Conservation (phyloP, 805 yeast genomes). For the Kregervanrija delftensis region DNA sequence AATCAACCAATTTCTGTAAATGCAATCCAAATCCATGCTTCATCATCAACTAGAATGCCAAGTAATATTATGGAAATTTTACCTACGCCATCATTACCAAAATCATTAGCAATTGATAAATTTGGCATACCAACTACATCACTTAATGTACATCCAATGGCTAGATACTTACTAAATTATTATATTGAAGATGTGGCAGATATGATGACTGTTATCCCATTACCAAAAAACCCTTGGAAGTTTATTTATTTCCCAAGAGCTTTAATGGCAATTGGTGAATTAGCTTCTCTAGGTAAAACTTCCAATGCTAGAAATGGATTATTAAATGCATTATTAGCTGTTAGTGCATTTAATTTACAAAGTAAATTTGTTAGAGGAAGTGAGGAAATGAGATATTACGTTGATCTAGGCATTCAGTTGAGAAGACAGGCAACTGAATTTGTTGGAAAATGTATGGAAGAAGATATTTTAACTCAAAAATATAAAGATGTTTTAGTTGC, state of each 20-base stretch:
- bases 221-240: constrained; percentile 81
- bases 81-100: constrained; percentile 35
- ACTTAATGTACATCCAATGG: constrained; percentile 57
- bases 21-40: constrained; percentile 25
- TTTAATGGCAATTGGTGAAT: constrained; percentile 72
- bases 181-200: constrained; percentile 75
- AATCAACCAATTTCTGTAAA: constrained; percentile 23
- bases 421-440: constrained; percentile 70
- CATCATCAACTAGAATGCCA: constrained; percentile 40
- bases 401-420: constrained; percentile 65
- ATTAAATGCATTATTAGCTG: constrained; percentile 72
- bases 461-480: constrained; percentile 49
- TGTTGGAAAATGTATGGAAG: constrained; percentile 50
- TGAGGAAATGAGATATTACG: constrained; percentile 59
- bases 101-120: constrained; percentile 33
- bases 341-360: constrained; percentile 73
- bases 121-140: constrained; percentile 54
- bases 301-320: constrained; percentile 72
- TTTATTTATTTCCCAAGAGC: constrained; percentile 83
- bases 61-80: constrained; percentile 45
- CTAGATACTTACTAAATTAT: constrained; percentile 65
- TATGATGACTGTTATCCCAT: constrained; percentile 55
- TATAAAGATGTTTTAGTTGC: constrained; percentile 83
- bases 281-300: constrained; percentile 66
- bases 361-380: constrained; percentile 64